Base-by-base conservation (phyloP, 495 filamentous ascomycete species). In the Penicillium malachiteum region DNA sequence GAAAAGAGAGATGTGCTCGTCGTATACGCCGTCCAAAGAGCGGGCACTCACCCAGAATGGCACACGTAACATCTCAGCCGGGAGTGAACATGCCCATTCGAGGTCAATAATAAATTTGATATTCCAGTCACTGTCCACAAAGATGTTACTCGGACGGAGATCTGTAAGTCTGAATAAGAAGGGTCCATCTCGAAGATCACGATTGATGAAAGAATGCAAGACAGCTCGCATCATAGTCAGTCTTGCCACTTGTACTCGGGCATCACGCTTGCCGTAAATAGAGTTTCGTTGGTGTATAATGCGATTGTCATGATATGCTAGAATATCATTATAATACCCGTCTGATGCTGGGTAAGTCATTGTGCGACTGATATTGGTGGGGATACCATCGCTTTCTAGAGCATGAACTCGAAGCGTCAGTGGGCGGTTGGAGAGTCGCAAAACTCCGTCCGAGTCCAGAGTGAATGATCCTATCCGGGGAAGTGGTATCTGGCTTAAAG, bases 321-420 rank as follows among this genome's bases (percentile, higher is more conserved):
- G 48, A 9, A 74, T 39, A 52, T 71, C 69, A 0, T 59, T 17
- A 13, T 63, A 43, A 52, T 62, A 74, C 2, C 60, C 12, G 7
- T 74, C 68, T 1, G 51, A 44, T n/a, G 50, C 57, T 1, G 33
- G 9, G 48, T 69, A 72, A 2, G 70, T 73, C 2, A 57, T 14
- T 31, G 60, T 44, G 9, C 65, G 44, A 47, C 39, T 45, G 18
- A 46, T n/a, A 76, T 71, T 0, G 12, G 56, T 70, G 7, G 68
- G 63, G 37, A 70, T 62, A 7, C 59, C 57, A 7, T 60, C 64
- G 48, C 73, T 76, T 48, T 76, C 69, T 7, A 72, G 49, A 34
- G 51, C 52, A 16, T 65, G 50, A 30, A 56, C 11, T 26, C 38
- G 64, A 55, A 48, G 68, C 34, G 51, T 14, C 60, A 48, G 14